Evolutionary conservation across 2,329 filamentous ascomycete species (phyloP).

Genomic region (Didymella exigua): DNA sequence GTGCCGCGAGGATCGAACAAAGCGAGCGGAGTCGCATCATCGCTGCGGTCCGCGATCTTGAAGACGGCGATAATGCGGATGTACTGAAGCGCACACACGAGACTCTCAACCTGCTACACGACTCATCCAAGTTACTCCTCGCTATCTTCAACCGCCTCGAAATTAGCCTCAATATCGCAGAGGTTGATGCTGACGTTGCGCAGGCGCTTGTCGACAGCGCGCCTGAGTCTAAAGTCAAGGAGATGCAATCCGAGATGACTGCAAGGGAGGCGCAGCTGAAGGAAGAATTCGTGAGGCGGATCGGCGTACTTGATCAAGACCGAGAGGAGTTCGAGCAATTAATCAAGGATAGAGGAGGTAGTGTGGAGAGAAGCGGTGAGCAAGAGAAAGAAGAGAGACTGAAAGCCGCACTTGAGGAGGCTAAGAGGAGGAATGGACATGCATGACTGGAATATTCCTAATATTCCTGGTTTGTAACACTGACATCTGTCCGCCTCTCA

Average conservation of each 20-base stretch:
- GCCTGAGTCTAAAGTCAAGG: constrained; percentile 48
- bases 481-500: no score
- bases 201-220: constrained; percentile 56
- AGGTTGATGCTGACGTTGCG: constrained; percentile 60
- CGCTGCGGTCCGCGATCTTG: constrained; percentile 48
- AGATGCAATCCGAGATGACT: constrained; percentile 44
- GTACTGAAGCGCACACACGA: constrained; percentile 34
- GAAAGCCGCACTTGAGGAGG: constrained; percentile 58
- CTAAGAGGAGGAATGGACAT: constrained; percentile 59
- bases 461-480: no score
- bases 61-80: constrained; percentile 38
- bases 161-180: constrained; percentile 57
- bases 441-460: constrained; percentile 3
- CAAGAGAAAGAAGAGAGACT: constrained; percentile 55
- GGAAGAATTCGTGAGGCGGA: constrained; percentile 45
- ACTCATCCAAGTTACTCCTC: constrained; percentile 49
- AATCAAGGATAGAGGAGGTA: constrained; percentile 16
- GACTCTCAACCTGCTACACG: constrained; percentile 45
- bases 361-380: constrained; percentile 35
- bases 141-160: constrained; percentile 56
- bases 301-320: constrained; percentile 48
- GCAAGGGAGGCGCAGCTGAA: constrained; percentile 40
- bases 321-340: constrained; percentile 41
- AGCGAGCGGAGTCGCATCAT: constrained; percentile 56
- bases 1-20: constrained; percentile 59